Base-by-base conservation (phyloP, 331 rosid genomes). In the Acacia pycnantha region DNA sequence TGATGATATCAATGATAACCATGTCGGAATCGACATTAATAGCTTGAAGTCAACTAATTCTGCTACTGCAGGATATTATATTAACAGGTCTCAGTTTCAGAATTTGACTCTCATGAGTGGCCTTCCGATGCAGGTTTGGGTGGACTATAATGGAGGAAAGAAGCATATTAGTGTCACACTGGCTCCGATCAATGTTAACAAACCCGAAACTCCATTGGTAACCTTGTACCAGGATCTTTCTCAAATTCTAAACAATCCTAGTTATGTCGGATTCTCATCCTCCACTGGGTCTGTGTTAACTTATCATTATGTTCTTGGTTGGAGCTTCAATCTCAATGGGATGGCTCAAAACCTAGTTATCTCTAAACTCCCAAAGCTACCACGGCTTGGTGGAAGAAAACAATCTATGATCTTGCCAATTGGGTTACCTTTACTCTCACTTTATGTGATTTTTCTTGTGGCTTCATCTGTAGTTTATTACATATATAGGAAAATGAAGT, bases 191-290 rank as follows among this genome's bases (percentile, higher is more conserved):
- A 51, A 69, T 13, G 3, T 72, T 37, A 74, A 8, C 12, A 87
- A 85, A 80, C 90, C 90, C 46, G 29, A 80, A 46, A 15, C 21
- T 0, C 85, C 90, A 18, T 74, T 87, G 70, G 67, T 87, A 66
- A 71, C 88, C 15, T 58, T 67, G 51, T 12, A 24, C 66, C 70
- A 50, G 62, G 85, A 87, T 80, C 79, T 87, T 69, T 87, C 88
- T 51, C 70, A 82, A 11, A 43, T 73, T 76, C 31, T 87, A 3
- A 43, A 33, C 50, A 80, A 56, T 73, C 53, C 19, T 27, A 82
- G 83, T 84, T 87, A 79, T 82, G 85, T 87, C 18, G 88, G 90
- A 50, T 87, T 87, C 77, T 87, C 88, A 65, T 73, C 88, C 8
- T 64, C 87, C 22, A 85, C 90, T 21, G 83, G 90, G 11, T 58